phyloP scores from a whole-genome alignment of 2,329 filamentous ascomycete species.

The Aspergillus sp. region DNA sequence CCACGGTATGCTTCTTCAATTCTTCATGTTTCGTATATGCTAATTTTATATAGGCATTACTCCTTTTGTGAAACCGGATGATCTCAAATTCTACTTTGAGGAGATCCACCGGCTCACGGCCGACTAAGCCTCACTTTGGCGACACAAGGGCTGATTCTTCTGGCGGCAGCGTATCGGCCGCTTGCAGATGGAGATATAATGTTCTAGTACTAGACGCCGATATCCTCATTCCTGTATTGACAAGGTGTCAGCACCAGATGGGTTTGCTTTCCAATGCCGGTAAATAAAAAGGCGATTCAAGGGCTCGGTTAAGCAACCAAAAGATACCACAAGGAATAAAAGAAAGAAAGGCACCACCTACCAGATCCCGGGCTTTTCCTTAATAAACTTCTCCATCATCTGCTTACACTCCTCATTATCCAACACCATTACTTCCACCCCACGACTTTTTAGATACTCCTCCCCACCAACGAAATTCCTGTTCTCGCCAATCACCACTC shows the following conservation, averaged over 20 bases:
- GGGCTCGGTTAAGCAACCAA: background rate
- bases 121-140: conserved; percentile 15
- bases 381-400: conserved; percentile 71
- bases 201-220: conserved; percentile 47
- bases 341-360: conserved; percentile 36
- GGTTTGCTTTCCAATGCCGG: too few relatives aligned
- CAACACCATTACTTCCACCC: conserved; percentile 72
- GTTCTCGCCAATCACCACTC: conserved; percentile 78
- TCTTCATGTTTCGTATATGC: conserved; percentile 11
- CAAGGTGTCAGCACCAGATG: conserved; percentile 4
- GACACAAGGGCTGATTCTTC: conserved; percentile 10
- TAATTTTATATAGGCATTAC: conserved; percentile 69
- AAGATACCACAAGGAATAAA: background rate
- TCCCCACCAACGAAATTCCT: conserved; percentile 73
- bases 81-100: conserved; percentile 89
- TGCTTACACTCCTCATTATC: conserved; percentile 64
- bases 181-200: background rate
- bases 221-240: conserved; percentile 57
- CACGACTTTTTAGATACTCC: conserved; percentile 64
- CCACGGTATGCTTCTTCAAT: conserved; percentile 66
- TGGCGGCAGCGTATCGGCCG: background rate
- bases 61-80: conserved; percentile 88
- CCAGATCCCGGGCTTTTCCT: conserved; percentile 71
- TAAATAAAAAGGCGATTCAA: background rate
- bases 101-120: conserved; percentile 71